A percentile compares a stretch with the other conserved stretches of the same genome.
Conservation (phyloP, 2,329 filamentous ascomycete species). For the Fonsecaea pedrosoi region DNA sequence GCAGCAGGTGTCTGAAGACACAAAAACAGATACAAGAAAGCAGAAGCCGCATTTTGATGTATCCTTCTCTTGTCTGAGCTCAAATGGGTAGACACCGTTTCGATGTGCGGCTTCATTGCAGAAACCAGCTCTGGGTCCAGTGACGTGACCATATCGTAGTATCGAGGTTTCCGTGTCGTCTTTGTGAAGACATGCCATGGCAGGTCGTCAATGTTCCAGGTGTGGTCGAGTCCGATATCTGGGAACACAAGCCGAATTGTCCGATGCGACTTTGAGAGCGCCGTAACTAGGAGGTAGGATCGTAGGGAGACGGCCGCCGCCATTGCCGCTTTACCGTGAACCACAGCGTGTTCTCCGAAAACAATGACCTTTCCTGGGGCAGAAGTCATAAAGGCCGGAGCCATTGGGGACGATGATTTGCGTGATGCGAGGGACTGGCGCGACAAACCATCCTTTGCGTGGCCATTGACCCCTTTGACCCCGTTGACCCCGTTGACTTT, state of each 20-base stretch:
- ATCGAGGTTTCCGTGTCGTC: constrained; percentile 87
- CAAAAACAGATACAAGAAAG: constrained; percentile 92
- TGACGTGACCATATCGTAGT: constrained; percentile 85
- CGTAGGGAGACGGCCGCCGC: constrained; percentile 93
- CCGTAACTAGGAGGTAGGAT: constrained; percentile 94
- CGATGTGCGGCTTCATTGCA: constrained; percentile 80
- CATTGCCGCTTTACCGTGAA: constrained; percentile 94
- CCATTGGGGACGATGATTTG: constrained; percentile 64
- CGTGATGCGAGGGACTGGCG: constrained; percentile 39
- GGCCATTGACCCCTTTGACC: constrained; percentile 34
- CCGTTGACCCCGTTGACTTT: constrained; percentile 37
- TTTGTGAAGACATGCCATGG: constrained; percentile 85
- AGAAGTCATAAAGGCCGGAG: constrained; percentile 96
- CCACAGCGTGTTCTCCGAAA: constrained; percentile 97
- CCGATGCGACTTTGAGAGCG: constrained; percentile 87
- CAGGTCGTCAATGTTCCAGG: constrained; percentile 90
- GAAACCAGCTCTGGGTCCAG: constrained; percentile 83
- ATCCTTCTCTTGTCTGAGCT: constrained; percentile 79
- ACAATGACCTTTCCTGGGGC: constrained; percentile 98
- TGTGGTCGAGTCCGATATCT: constrained; percentile 87
- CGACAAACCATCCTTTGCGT: constrained; percentile 31
- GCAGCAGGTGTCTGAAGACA: constrained; percentile 81
- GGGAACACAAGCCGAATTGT: constrained; percentile 88
- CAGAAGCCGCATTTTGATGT: constrained; percentile 78
- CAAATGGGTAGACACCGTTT: constrained; percentile 69